Evolutionary conservation across 371 early-diverging fungal genomes (phyloP), one percentile per base, ranked within the genome.

Genomic region (Actinomortierella wolfii): DNA sequence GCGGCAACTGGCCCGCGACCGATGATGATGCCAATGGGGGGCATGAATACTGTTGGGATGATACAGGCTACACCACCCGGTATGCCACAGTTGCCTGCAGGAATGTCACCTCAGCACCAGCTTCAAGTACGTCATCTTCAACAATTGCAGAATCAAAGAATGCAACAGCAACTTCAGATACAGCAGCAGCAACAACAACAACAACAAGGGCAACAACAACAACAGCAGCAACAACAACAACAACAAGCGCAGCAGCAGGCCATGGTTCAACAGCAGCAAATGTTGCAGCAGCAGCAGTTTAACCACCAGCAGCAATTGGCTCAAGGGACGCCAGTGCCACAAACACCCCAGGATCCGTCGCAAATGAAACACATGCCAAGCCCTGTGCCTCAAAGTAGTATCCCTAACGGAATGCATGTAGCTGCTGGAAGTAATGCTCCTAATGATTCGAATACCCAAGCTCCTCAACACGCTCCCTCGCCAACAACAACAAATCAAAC

Each of bases 301-400:
- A 49, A 57, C 20, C 59, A 59, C 13, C 59, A 49, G 23, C 54
- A 73, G 34, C 68, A 61, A 6, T 28, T 7, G 42, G 64, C 61
- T 6, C 64, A 74, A 15, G 64, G 17, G 3, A 52, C 67, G 20
- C 55, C 59, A 0, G 65, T 65, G 11, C 75, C 60, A 34, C 76
- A 76, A 28, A 71, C 76, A 17, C 76, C 64, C 14, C 76, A 67
- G 21, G 71, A 70, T 21, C 26, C 61, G 3, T 51, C 71, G 17
- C 71, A 64, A 40, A 52, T 61, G 43, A 70, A 70, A 55, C 44
- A 28, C 44, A 45, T 39, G 24, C 69, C 56, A 28, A 68, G 68
- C 18, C 68, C 68, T 1, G 58, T 68, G 11, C 68, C 68, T 23
- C 68, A 68, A 11, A 62, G 47, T 44, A 68, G 49, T 18, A 34